A percentile compares a stretch with the other conserved stretches of the same genome.
Conservation (phyloP, 2,329 filamentous ascomycete species). For the Nemania sp. region DNA sequence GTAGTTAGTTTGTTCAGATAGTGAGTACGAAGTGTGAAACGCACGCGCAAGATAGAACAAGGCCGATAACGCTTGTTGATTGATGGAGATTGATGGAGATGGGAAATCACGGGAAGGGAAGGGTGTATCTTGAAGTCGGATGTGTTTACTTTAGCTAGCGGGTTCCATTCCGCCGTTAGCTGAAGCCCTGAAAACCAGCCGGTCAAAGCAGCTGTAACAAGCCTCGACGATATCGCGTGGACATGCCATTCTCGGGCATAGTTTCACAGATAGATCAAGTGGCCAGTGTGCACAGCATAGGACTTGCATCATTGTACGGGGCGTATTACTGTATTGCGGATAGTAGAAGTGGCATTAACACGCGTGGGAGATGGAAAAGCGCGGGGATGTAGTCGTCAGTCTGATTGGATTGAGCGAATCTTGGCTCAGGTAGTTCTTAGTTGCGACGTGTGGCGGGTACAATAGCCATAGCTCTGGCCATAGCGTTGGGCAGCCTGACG, state of each 20-base stretch:
- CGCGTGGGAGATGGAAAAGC: conserved; percentile 8
- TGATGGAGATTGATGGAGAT: not conserved
- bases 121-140: not conserved
- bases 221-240: not conserved
- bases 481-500: not conserved
- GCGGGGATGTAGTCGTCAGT: conserved; percentile 24
- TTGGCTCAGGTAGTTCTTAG: too few relatives aligned
- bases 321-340: not conserved
- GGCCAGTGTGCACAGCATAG: not conserved
- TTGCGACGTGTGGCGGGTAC: not conserved
- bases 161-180: not conserved
- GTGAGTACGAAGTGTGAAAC: not conserved
- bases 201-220: not conserved
- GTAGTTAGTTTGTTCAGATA: not conserved
- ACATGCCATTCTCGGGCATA: not conserved
- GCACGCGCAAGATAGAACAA: not conserved
- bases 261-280: not conserved
- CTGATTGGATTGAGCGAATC: conserved; percentile 12
- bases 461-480: too few relatives aligned
- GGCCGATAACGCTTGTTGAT: not conserved
- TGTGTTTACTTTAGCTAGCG: conserved; percentile 1
- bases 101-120: not conserved
- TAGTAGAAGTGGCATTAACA: not conserved
- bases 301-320: not conserved
- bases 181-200: conserved; percentile 1